These are phyloP conservation scores for Corymbia citriodora DNA, from an alignment of 441 rosid species.

Conservation along the genomic window DNA sequence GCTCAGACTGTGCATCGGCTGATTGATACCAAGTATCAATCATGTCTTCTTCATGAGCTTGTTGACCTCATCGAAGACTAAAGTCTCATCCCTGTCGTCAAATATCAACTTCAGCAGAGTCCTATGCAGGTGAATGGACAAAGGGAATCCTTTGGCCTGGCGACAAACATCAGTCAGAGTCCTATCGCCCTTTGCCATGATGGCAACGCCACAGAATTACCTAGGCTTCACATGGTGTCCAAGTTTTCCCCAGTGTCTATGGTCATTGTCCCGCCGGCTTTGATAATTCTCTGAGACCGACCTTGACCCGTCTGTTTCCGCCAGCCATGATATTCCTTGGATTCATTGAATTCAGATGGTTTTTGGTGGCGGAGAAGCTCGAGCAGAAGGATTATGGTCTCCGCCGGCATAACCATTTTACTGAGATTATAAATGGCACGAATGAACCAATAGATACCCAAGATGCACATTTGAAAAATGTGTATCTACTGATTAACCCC, in stretches of 20 bases:
- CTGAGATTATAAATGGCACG: not conserved
- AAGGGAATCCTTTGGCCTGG: not conserved
- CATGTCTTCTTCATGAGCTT: conserved; percentile 7
- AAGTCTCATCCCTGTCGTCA: not conserved
- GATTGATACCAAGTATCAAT: not conserved
- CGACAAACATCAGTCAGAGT: not conserved
- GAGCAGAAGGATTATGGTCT: conserved; percentile 73
- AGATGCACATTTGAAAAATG: not conserved
- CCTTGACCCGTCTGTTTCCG: not conserved
- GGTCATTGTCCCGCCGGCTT: conserved; percentile 2
- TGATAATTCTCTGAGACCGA: not conserved
- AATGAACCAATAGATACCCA: not conserved
- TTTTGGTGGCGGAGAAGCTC: conserved; percentile 84
- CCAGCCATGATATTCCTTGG: not conserved
- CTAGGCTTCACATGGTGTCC: not conserved
- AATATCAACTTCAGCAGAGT: conserved; percentile 5
- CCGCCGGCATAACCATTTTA: conserved; percentile 75
- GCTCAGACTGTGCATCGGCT: not conserved
- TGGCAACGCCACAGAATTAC: not conserved
- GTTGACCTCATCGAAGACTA: not conserved
- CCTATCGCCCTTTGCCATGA: not conserved
- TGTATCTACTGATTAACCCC: too few species aligned
- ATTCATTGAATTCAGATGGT: conserved; percentile 62
- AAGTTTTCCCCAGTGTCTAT: not conserved
- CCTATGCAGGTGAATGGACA: conserved; percentile 8